Percentiles rank a stretch among this genome's conserved stretches.
Evolutionary conservation across 2,329 filamentous ascomycete species (phyloP).

Genomic region (Tolypocladium pustulatum): DNA sequence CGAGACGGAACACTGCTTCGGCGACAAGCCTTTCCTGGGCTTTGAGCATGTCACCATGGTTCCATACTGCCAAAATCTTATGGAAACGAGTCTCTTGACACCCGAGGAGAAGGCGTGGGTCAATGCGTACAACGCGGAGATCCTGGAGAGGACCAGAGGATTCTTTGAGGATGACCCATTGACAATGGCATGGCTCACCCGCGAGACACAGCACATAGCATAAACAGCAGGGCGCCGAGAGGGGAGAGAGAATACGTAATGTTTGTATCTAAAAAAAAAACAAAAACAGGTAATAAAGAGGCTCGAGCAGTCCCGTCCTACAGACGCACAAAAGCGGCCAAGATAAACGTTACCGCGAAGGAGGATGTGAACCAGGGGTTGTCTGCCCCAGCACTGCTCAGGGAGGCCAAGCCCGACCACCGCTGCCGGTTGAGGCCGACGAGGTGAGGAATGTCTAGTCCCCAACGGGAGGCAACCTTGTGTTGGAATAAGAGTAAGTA

Average conservation of each 20-base stretch:
- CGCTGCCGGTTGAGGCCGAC: slow-evolving; percentile 24
- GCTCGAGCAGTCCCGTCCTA: slow-evolving; percentile 15
- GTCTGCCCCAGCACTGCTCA: slow-evolving; percentile 40
- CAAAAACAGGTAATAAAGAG: neutral
- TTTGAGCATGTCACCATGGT: slow-evolving; percentile 98
- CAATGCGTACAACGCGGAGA: slow-evolving; percentile 73
- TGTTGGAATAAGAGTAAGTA: neutral
- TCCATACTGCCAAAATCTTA: slow-evolving; percentile 82
- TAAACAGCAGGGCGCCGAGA: slow-evolving; percentile 3
- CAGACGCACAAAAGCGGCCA: slow-evolving; percentile 43
- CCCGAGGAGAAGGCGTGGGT: slow-evolving; percentile 72
- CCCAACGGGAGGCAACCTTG: slow-evolving; percentile 32
- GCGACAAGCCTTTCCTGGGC: slow-evolving; percentile 85
- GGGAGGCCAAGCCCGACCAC: slow-evolving; percentile 22
- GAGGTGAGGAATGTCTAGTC: slow-evolving; percentile 27
- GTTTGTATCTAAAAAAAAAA: neutral
- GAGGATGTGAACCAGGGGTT: slow-evolving; percentile 56
- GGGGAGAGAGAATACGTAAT: neutral
- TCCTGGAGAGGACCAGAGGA: slow-evolving; percentile 68
- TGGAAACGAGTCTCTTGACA: slow-evolving; percentile 64
- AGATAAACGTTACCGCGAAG: slow-evolving; percentile 62
- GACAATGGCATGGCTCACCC: slow-evolving; percentile 70
- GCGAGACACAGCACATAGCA: slow-evolving; percentile 63
- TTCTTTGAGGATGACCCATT: slow-evolving; percentile 65
- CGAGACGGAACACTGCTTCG: slow-evolving; percentile 79